Evolutionary conservation across 352 stramenopile species (phyloP), one percentile per base, ranked within the genome.

Genomic region (Phytophthora citrophthora): DNA sequence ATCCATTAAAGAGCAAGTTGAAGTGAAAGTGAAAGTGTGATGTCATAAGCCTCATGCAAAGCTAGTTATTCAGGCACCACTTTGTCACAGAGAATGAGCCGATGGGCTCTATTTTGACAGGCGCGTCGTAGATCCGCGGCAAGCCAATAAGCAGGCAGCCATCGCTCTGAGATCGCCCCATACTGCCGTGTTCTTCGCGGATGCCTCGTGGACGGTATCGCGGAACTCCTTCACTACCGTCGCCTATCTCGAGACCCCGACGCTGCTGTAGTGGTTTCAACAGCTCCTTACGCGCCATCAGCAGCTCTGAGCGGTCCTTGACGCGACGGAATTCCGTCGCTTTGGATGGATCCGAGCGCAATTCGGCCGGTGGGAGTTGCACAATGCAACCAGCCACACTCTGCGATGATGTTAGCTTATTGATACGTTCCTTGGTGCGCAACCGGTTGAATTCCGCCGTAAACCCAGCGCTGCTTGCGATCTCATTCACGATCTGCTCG

Each of bases 361-460:
- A 47, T 27, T 76, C 65, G 0, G 66, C 60, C 0, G 48, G 3
- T 0, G 68, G 64, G n/a, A 75, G 48, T 58, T 89, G 80, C 32
- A 62, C 70, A 43, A 91, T 81, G 58, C 82, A 91, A 13, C 58
- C 63, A 3, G 77, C 74, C 18, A 91, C 77, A 8, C 79, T 76
- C 24, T 70, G 61, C 31, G 79, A 89, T 29, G 82, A 91, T 49
- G 77, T 91, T 18, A 91, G 76, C 36, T 68, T 77, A 16, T 88
- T 53, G 38, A 91, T 58, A 11, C 82, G 81, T 65, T 90, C 81
- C 44, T 87, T 88, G 27, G 79, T 75, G 3, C 81, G 79, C 29
- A 90, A 49, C 2, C 68, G 57, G 54, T 88, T 89, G 56, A 83
- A 79, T 44, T 83, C 75, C 31, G 72, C 69, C 16, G 68, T 72